Evolutionary conservation across 2,329 filamentous ascomycete species (phyloP).

Genomic region (Amauroascus verrucosus): DNA sequence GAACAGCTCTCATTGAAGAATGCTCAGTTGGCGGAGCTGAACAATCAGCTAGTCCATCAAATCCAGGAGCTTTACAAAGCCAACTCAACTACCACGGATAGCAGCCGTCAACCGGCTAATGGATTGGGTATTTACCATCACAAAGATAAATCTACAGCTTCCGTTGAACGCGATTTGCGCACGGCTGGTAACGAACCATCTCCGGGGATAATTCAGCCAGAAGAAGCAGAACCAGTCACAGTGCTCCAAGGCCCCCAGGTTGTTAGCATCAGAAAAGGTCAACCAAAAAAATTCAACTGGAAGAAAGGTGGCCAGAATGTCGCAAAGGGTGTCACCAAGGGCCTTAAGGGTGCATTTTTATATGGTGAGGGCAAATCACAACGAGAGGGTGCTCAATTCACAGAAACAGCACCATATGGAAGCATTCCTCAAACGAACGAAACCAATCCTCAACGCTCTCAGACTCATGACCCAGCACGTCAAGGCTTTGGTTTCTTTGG

Average conservation of each 20-base stretch:
- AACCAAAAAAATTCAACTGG: constrained; percentile 96
- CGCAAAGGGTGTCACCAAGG: constrained; percentile 87
- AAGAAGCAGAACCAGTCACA: constrained; percentile 53
- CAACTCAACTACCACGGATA: constrained; percentile 45
- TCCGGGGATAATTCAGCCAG: constrained; percentile 46
- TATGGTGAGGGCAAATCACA: constrained; percentile 50
- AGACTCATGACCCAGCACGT: constrained; percentile 37
- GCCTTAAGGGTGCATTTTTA: constrained; percentile 82
- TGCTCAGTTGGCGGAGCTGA: constrained; percentile 83
- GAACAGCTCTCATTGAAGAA: constrained; percentile 93
- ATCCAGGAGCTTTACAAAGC: constrained; percentile 90
- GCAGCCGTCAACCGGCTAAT: constrained; percentile 27
- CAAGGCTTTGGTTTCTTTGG: constrained; percentile 64
- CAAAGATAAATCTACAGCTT: constrained; percentile 42
- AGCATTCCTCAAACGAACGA: constrained; percentile 35
- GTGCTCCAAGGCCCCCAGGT: constrained; percentile 72
- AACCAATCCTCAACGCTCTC: constrained; percentile 26
- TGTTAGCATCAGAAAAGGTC: constrained; percentile 87
- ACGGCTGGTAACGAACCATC: constrained; percentile 42
- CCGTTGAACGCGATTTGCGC: constrained; percentile 38
- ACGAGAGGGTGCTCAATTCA: constrained; percentile 42
- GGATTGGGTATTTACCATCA: constrained; percentile 55
- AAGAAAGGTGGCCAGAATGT: constrained; percentile 92
- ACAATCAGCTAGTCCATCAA: constrained; percentile 87
- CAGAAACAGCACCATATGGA: constrained; percentile 59